phyloP scores from a whole-genome alignment of 257 asterid genomes.

The Scutellaria baicalensis region DNA sequence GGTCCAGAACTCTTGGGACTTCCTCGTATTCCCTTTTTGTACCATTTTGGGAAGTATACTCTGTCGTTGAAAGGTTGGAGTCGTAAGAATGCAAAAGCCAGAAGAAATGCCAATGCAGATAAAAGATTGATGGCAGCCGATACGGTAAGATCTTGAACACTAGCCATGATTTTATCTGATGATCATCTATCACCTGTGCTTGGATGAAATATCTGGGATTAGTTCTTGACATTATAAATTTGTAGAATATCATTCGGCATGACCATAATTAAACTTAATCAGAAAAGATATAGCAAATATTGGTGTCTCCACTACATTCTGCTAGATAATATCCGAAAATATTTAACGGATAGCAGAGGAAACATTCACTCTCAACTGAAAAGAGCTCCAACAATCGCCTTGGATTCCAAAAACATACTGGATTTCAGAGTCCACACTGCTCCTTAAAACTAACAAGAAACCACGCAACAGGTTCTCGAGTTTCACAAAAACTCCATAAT shows the following conservation, averaged over 20 bases:
- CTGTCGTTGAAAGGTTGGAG: conserved; percentile 88
- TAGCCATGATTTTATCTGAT: conserved; percentile 54
- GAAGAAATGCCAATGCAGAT: conserved; percentile 71
- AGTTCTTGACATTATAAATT: background rate
- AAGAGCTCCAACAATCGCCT: background rate
- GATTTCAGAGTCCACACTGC: conserved; percentile 6
- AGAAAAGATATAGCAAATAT: background rate
- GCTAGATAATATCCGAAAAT: background rate
- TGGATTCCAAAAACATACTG: conserved; percentile 6
- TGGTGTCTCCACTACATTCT: background rate
- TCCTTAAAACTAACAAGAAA: background rate
- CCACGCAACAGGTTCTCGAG: background rate
- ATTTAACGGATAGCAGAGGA: background rate
- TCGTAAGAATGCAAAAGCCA: conserved; percentile 79
- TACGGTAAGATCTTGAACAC: conserved; percentile 53
- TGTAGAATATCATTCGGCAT: no score
- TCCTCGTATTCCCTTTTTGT: conserved; percentile 78
- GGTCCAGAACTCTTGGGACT: conserved; percentile 74
- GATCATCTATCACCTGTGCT: conserved; percentile 27
- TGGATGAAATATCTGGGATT: background rate
- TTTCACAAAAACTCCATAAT: background rate
- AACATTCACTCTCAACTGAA: background rate
- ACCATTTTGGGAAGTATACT: conserved; percentile 96
- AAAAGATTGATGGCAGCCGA: conserved; percentile 76
- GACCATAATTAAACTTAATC: background rate